These are phyloP conservation scores for Pseudozyma thailandica DNA, from an alignment of 1,284 basidiomycete genomes.

Conservation along the genomic window DNA sequence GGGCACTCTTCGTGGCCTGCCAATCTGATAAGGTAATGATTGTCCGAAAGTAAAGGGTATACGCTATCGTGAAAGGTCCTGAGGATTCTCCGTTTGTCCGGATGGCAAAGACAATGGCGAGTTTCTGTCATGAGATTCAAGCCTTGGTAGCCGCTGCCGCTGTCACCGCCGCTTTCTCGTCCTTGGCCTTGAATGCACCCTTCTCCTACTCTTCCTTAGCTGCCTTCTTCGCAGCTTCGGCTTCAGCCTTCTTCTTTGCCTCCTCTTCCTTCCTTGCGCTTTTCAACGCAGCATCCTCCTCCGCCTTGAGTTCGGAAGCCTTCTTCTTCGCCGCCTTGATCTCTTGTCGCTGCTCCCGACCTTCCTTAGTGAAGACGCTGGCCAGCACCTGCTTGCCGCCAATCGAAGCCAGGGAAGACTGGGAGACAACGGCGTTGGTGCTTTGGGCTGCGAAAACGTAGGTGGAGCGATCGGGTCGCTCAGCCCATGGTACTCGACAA, in stretches of 20 bases:
- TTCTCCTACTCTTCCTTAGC: conserved; percentile 24
- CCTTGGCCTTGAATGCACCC: conserved; percentile 3
- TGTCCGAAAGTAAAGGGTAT: not conserved
- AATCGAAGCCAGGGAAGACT: conserved; percentile 10
- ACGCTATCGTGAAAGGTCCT: not conserved
- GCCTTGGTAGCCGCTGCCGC: conserved; percentile 10
- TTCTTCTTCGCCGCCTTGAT: conserved; percentile 60
- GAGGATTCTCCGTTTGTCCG: not conserved
- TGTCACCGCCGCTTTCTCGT: too few species aligned
- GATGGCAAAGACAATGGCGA: not conserved
- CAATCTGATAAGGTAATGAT: not conserved
- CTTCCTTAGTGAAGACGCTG: conserved; percentile 40
- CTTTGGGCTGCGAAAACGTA: conserved; percentile 27
- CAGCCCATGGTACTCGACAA: conserved; percentile 51
- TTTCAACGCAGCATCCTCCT: conserved; percentile 17
- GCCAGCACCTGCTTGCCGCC: conserved; percentile 42
- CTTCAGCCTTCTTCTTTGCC: conserved; percentile 12
- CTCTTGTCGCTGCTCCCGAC: conserved; percentile 25
- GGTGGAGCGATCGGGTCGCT: conserved; percentile 48
- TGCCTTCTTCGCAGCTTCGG: conserved; percentile 8
- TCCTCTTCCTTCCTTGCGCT: conserved; percentile 25
- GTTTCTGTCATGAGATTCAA: not conserved
- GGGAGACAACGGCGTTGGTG: not conserved
- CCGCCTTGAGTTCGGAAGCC: conserved; percentile 16
- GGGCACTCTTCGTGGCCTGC: too few species aligned